Evolutionary conservation across 805 yeast species (phyloP).

Genomic region (Wickerhamomyces bisporus): DNA sequence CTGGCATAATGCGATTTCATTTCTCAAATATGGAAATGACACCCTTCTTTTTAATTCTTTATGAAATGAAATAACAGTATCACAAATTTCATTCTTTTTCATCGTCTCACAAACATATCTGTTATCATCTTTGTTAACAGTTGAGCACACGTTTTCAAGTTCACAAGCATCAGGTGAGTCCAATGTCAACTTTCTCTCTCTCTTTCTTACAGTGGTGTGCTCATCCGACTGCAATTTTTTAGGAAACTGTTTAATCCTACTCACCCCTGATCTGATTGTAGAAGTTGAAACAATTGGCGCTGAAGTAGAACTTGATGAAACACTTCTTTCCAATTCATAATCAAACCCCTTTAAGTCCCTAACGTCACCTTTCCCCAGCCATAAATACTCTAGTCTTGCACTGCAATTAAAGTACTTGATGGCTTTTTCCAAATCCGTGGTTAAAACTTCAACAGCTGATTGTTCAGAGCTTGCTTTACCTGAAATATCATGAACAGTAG

Average conservation of each 20-base stretch:
- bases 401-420: conserved; percentile 23
- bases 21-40: conserved; percentile 32
- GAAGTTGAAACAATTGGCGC: conserved; percentile 9
- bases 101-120: too few species aligned
- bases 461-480: conserved; percentile 32
- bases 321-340: conserved; percentile 5
- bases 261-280: conserved; percentile 23
- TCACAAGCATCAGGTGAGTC: conserved; percentile 1
- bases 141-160: not conserved
- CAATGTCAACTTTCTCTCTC: conserved; percentile 1
- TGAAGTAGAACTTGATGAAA: not conserved
- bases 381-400: conserved; percentile 36
- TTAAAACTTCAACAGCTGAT: conserved; percentile 32
- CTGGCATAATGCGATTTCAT: conserved; percentile 28
- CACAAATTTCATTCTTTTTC: not conserved
- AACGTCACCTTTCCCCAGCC: conserved; percentile 46
- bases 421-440: conserved; percentile 31
- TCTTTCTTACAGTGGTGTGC: conserved; percentile 2
- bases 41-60: conserved; percentile 31
- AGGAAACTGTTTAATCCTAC: conserved; percentile 21
- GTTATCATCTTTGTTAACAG: too few species aligned
- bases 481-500: conserved; percentile 64
- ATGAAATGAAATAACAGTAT: conserved; percentile 2
- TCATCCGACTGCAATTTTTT: conserved; percentile 20
- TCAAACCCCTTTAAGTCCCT: conserved; percentile 27